phyloP scores from a whole-genome alignment of 345 rosid species.

The Camelina laxa region DNA sequence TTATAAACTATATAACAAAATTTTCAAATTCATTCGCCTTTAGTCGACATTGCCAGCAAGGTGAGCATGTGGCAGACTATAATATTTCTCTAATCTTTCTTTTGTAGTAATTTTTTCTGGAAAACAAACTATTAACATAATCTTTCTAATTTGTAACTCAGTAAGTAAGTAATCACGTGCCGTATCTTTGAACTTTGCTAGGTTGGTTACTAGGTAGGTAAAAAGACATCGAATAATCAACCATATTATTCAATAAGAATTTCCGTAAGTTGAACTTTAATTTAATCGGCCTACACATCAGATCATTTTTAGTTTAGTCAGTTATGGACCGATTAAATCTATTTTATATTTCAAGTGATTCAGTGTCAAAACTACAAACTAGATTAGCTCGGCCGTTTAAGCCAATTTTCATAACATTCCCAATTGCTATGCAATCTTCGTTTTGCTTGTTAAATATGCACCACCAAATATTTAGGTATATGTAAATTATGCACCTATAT shows the following conservation, averaged over 20 bases:
- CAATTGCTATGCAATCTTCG: neutral
- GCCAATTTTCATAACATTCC: neutral
- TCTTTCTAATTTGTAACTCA: too few species aligned
- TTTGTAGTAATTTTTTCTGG: neutral
- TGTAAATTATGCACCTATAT: too few species aligned
- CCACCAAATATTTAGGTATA: too few species aligned
- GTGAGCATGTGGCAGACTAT: neutral
- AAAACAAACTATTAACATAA: too few species aligned
- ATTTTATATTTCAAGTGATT: neutral
- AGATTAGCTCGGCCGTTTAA: neutral
- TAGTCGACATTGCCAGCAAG: neutral
- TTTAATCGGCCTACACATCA: neutral
- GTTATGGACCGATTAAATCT: neutral
- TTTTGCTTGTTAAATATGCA: neutral
- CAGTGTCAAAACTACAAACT: neutral
- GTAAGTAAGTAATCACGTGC: slow-evolving; percentile 16
- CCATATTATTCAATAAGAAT: neutral
- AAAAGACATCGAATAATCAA: neutral
- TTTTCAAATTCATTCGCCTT: neutral
- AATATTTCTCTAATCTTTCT: neutral
- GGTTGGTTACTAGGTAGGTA: slow-evolving; percentile 14
- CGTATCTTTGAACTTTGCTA: slow-evolving; percentile 9
- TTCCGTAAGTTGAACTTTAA: neutral
- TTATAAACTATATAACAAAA: neutral
- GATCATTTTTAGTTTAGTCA: neutral